Percentiles rank a stretch among this genome's conserved stretches.
Evolutionary conservation across 1,139 yeast genomes (phyloP).

Genomic region (Chernovozyma aurita): DNA sequence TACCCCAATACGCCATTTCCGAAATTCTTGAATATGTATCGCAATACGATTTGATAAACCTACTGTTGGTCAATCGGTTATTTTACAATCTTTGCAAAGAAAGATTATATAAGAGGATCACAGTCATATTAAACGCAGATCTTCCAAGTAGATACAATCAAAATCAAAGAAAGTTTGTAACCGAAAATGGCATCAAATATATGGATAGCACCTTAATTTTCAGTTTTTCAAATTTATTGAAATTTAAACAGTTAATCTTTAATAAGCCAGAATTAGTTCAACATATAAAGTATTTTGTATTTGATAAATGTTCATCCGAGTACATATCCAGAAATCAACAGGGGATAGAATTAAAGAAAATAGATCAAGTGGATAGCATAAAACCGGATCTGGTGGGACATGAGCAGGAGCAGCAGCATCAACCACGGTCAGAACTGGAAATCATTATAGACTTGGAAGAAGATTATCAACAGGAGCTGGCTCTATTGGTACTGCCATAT

Average conservation of each 20-base stretch:
- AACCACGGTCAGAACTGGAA: no score
- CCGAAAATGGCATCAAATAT: constrained; percentile 26
- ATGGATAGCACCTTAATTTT: constrained; percentile 32
- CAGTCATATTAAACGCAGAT: constrained; percentile 28
- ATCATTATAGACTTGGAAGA: no score
- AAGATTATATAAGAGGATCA: constrained; percentile 27
- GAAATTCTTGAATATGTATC: constrained; percentile 19
- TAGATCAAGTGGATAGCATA: neutral
- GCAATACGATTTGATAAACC: constrained; percentile 29
- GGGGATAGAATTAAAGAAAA: neutral
- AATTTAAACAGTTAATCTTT: constrained; percentile 14
- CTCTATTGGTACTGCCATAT: no score
- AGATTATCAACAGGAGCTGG: no score
- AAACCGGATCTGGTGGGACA: neutral
- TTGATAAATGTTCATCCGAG: neutral
- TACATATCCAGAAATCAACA: neutral
- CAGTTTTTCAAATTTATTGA: constrained; percentile 14
- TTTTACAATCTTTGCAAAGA: constrained; percentile 21
- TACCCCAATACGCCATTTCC: neutral
- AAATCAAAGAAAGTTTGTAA: constrained; percentile 16
- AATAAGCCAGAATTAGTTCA: constrained; percentile 18
- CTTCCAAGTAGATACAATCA: constrained; percentile 21
- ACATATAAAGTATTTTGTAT: constrained; percentile 21
- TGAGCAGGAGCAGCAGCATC: no score
- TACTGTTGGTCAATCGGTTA: constrained; percentile 21